A percentile compares a stretch with the other conserved stretches of the same genome.
phyloP scores from a whole-genome alignment of 2,329 filamentous ascomycete species.

The Corynespora cassiicola region DNA sequence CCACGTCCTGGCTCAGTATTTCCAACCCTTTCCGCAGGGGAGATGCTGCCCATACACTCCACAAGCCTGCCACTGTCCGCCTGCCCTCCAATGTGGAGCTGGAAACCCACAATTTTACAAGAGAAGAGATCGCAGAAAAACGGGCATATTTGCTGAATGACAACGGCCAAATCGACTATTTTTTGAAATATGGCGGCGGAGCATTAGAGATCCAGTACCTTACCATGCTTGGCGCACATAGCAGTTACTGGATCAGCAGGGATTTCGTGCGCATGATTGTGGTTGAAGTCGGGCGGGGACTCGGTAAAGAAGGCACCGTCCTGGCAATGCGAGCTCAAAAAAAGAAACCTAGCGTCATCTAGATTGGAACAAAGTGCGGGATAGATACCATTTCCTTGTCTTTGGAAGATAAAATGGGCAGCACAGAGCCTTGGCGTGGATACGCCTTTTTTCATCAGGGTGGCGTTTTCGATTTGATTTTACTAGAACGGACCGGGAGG shows the following conservation, averaged over 20 bases:
- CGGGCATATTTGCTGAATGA: conserved; percentile 90
- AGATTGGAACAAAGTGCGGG: neutral
- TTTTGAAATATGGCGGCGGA: conserved; percentile 80
- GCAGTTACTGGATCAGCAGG: conserved; percentile 86
- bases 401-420: too few species aligned
- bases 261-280: conserved; percentile 94
- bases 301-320: conserved; percentile 68
- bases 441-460: too few species aligned
- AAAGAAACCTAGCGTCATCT: conserved; percentile 42
- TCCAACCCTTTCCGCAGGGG: conserved; percentile 48
- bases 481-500: too few species aligned
- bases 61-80: conserved; percentile 40
- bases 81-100: conserved; percentile 73
- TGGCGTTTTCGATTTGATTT: too few species aligned
- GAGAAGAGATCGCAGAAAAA: conserved; percentile 90
- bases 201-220: conserved; percentile 94
- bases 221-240: conserved; percentile 95
- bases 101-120: conserved; percentile 92
- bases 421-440: too few species aligned
- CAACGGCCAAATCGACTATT: conserved; percentile 95
- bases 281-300: conserved; percentile 79
- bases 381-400: neutral
- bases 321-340: conserved; percentile 62
- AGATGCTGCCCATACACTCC: conserved; percentile 32
- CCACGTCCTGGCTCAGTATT: conserved; percentile 55